phyloP scores from a whole-genome alignment of 352 stramenopile species.

The Pythium scleroteichum region DNA sequence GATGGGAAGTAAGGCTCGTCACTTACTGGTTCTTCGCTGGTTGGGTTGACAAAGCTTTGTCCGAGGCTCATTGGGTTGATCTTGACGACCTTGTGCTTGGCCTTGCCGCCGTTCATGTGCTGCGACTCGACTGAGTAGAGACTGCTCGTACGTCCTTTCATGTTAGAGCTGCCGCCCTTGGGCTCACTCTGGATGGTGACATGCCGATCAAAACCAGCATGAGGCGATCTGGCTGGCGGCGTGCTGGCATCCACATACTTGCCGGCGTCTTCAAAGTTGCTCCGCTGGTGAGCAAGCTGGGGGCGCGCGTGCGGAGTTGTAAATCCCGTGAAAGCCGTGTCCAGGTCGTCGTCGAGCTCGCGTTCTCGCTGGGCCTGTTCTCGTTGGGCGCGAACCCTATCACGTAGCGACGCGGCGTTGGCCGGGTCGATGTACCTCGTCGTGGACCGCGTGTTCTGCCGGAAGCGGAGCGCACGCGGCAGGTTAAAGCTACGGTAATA shows the following conservation, averaged over 20 bases:
- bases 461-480: slow-evolving; percentile 67
- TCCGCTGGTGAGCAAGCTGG: slow-evolving; percentile 20
- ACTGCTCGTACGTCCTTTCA: slow-evolving; percentile 44
- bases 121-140: slow-evolving; percentile 63
- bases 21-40: slow-evolving; percentile 16
- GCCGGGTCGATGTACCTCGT: slow-evolving; percentile 76
- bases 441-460: slow-evolving; percentile 72
- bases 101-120: slow-evolving; percentile 23
- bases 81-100: slow-evolving; percentile 70
- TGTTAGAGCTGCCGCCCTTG: neutral
- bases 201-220: slow-evolving; percentile 9
- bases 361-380: slow-evolving; percentile 41
- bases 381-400: slow-evolving; percentile 48
- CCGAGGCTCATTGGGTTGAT: slow-evolving; percentile 46
- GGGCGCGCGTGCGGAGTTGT: slow-evolving; percentile 4
- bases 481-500: slow-evolving; percentile 65
- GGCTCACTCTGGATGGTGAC: slow-evolving; percentile 12
- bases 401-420: slow-evolving; percentile 63
- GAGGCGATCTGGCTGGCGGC: slow-evolving; percentile 2
- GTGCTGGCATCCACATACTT: slow-evolving; percentile 20
- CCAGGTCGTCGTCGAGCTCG: slow-evolving; percentile 5
- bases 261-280: slow-evolving; percentile 28
- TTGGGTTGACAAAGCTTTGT: neutral
- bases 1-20: slow-evolving; percentile 52
- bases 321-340: neutral